A percentile compares a stretch with the other conserved stretches of the same genome.
Evolutionary conservation across 2,329 filamentous ascomycete genomes (phyloP).

Genomic region (Fusarium guadeloupense): DNA sequence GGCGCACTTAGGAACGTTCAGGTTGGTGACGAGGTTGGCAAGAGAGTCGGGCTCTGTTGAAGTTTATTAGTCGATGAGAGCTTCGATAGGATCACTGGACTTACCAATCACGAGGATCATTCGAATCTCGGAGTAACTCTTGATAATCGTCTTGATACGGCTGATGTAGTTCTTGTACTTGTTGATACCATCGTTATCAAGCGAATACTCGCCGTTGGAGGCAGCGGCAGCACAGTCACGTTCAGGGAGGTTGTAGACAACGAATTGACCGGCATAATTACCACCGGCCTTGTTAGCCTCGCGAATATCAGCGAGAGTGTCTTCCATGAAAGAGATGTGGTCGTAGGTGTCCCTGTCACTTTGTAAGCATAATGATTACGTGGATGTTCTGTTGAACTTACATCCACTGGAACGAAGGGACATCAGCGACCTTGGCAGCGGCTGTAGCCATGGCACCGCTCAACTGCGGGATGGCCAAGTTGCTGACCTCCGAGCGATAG

Average conservation of each 20-base stretch:
- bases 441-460: conserved; percentile 63
- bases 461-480: conserved; percentile 69
- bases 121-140: conserved; percentile 55
- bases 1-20: conserved; percentile 60
- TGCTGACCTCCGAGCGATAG: conserved; percentile 64
- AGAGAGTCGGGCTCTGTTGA: conserved; percentile 63
- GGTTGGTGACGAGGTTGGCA: conserved; percentile 68
- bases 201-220: conserved; percentile 64
- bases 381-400: conserved; percentile 40
- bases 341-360: conserved; percentile 56
- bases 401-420: conserved; percentile 64
- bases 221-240: conserved; percentile 66
- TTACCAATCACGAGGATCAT: conserved; percentile 56
- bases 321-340: conserved; percentile 58
- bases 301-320: conserved; percentile 57
- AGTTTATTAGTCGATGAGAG: neutral
- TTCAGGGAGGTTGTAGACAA: conserved; percentile 67
- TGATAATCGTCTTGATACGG: conserved; percentile 53
- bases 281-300: conserved; percentile 49
- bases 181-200: conserved; percentile 59
- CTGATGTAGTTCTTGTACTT: conserved; percentile 67
- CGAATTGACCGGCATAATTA: conserved; percentile 59
- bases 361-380: neutral
- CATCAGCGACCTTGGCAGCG: conserved; percentile 60
- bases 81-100: neutral